A percentile compares a stretch with the other conserved stretches of the same genome.
Conservation (phyloP, 768 basidiomycete genomes). For the Imleria badia region DNA sequence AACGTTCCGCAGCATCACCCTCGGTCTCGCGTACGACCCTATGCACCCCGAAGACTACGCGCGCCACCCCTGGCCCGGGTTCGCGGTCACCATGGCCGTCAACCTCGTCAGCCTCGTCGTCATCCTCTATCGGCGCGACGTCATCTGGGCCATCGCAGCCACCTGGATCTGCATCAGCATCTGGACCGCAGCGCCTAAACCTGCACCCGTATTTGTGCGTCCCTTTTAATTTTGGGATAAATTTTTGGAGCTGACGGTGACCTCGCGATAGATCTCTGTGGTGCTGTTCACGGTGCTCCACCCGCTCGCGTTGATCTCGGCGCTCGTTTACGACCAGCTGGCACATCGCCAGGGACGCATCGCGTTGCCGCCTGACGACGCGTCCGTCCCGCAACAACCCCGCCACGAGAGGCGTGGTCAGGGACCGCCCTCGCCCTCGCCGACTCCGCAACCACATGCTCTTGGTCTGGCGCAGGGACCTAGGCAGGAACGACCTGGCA, state of each 20-base stretch:
- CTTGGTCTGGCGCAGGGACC: neutral
- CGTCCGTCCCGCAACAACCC: neutral
- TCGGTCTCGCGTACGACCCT: constrained; percentile 58
- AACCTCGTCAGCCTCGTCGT: constrained; percentile 61
- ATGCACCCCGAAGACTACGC: constrained; percentile 53
- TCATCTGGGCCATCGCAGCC: constrained; percentile 75
- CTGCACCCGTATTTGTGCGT: constrained; percentile 63
- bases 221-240: neutral
- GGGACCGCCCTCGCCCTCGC: neutral
- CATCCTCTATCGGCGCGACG: constrained; percentile 55
- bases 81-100: constrained; percentile 62
- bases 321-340: constrained; percentile 40
- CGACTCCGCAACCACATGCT: neutral
- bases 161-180: constrained; percentile 72
- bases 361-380: constrained; percentile 43
- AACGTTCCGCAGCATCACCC: constrained; percentile 45
- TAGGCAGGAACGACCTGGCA: constrained; percentile 1
- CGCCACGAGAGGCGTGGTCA: constrained; percentile 9
- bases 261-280: constrained; percentile 47
- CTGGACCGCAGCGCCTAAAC: constrained; percentile 61
- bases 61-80: constrained; percentile 69
- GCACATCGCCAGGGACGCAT: constrained; percentile 35
- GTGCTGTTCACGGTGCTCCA: constrained; percentile 66
- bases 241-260: neutral
- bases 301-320: constrained; percentile 55